Evolutionary conservation across 371 early-diverging fungal genomes (phyloP).

Genomic region (Thermomucor indicae-seudaticae): DNA sequence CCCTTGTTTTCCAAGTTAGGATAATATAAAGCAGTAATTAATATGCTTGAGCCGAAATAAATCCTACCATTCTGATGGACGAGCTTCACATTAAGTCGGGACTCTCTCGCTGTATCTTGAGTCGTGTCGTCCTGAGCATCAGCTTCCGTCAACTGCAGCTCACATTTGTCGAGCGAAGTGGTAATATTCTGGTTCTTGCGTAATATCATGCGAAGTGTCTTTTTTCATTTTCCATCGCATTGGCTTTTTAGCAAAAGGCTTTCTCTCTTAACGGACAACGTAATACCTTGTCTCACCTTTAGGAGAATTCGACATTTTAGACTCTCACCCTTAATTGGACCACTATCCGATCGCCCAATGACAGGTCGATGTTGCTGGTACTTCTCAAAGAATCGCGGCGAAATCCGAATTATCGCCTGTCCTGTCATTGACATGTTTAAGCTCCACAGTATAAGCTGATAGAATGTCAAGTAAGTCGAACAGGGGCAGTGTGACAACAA

Average conservation of each 20-base stretch:
- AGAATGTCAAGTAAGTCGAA: too few relatives aligned
- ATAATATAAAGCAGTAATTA: neutral
- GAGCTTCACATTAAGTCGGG: slow-evolving; percentile 3
- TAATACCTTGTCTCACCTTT: slow-evolving; percentile 4
- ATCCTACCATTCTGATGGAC: slow-evolving; percentile 4
- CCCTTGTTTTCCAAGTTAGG: neutral
- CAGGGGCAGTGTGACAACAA: too few relatives aligned
- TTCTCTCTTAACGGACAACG: too few relatives aligned
- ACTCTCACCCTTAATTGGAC: slow-evolving; percentile 9
- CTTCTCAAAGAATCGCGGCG: slow-evolving; percentile 17
- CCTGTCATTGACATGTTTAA: slow-evolving; percentile 17
- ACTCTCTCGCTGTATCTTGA: neutral
- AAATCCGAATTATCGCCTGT: slow-evolving; percentile 20
- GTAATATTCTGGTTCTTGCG: slow-evolving; percentile 7
- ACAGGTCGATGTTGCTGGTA: slow-evolving; percentile 10
- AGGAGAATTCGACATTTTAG: slow-evolving; percentile 7
- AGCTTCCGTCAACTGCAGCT: slow-evolving; percentile 1
- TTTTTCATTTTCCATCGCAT: neutral
- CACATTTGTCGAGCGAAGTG: slow-evolving; percentile 5
- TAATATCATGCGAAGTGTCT: slow-evolving; percentile 9
- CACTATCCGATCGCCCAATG: neutral
- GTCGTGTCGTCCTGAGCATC: neutral
- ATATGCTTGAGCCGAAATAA: neutral
- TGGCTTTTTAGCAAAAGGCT: neutral
- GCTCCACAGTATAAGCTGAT: slow-evolving; percentile 15